Base-by-base conservation (phyloP, 257 asterid genomes). In the Solanum medicagineum region DNA sequence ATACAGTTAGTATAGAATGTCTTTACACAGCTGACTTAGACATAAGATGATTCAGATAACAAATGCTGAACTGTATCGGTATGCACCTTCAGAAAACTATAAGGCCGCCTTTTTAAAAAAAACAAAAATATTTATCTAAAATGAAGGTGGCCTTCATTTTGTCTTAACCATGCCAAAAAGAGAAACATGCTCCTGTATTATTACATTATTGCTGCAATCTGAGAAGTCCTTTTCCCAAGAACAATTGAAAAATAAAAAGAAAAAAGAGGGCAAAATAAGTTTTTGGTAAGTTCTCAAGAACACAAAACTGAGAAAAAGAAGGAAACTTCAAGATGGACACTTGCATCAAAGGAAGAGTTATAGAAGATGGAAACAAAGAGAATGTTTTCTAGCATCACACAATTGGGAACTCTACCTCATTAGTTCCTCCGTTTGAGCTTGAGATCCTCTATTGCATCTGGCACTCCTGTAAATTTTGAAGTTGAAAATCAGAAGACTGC, bases 401-500 rank as follows among this genome's bases (percentile, higher is more conserved):
- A 71, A 71, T 42, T 71, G 3, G 55, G 19, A 42, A 20, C 19
- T 54, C 32, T 83, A 93, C 97, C 97, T 94, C 95, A 89, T 88
- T 70, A 94, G 86, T 90, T 94, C 98, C 90, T 94, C 93, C 84
- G 71, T 87, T 57, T 42, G 89, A 49, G 90, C 87, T 56, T 32
- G 89, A 65, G 90, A 83, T 85, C 85, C 95, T 88, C 74, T 87
- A 86, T 86, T 81, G 81, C 93, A 81, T 59, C 88, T 47, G 45
- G 83, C 82, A 77, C 60, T 87, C 93, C 98, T 93, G 54, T 54
- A 81, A 79, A 56, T 24, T 83, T 83, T 68, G 45, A 87, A 63
- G 71, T 8, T 69, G 85, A 84, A 84, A 84, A 66, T 83, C 54
- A 81, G 84, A 56, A 81, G 51, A 36, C 84, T 56, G 51, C 4